phyloP scores from a whole-genome alignment of 1,284 basidiomycete genomes.

The Cutaneotrichosporon sp. region DNA sequence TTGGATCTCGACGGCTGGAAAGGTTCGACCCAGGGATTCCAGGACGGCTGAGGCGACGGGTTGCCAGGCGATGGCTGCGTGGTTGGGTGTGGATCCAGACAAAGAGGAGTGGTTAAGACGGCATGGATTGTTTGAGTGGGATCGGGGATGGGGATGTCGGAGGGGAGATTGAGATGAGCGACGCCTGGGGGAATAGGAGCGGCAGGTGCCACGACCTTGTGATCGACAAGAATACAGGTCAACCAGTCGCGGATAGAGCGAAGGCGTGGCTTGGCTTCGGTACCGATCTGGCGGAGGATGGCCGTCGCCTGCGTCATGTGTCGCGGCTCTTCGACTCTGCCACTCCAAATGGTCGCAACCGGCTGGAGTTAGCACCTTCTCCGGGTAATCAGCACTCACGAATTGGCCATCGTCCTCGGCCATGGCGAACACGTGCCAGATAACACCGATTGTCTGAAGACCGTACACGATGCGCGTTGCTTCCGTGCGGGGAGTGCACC shows the following conservation, averaged over 20 bases:
- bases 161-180: slow-evolving; percentile 1
- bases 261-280: slow-evolving; percentile 7
- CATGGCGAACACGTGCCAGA: slow-evolving; percentile 16
- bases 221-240: slow-evolving; percentile 6
- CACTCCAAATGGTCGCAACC: slow-evolving; percentile 15
- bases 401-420: slow-evolving; percentile 9
- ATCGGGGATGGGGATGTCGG: slow-evolving; percentile 1
- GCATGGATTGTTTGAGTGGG: background rate
- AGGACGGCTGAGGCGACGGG: background rate
- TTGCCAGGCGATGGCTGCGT: background rate
- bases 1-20: slow-evolving; percentile 7
- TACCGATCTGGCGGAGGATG: slow-evolving; percentile 15
- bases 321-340: slow-evolving; percentile 9
- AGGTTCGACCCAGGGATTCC: slow-evolving; percentile 5
- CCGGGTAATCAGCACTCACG: slow-evolving; percentile 9
- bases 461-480: slow-evolving; percentile 8
- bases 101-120: background rate
- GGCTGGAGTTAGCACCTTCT: slow-evolving; percentile 9
- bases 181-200: background rate
- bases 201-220: background rate
- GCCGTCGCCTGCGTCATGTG: slow-evolving; percentile 9
- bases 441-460: slow-evolving; percentile 8
- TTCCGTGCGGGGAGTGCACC: background rate
- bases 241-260: slow-evolving; percentile 10
- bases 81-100: background rate